A percentile compares a stretch with the other conserved stretches of the same genome.
Evolutionary conservation across 2,329 filamentous ascomycete genomes (phyloP).

Genomic region (Coniella vitis): DNA sequence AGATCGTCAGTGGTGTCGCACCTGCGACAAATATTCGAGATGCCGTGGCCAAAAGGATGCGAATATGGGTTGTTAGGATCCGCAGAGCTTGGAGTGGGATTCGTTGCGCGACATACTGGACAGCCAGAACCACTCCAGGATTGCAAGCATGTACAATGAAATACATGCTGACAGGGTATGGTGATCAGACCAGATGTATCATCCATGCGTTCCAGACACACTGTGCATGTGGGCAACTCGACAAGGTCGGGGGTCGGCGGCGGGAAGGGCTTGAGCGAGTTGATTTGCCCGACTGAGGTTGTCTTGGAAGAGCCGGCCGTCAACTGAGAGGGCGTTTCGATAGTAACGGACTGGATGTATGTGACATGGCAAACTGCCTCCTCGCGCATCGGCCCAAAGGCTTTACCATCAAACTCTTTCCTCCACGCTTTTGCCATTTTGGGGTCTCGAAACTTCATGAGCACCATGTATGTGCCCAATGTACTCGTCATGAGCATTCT

Average conservation of each 20-base stretch:
- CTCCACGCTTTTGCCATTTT: conserved; percentile 73
- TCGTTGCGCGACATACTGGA: conserved; percentile 87
- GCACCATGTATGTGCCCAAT: conserved; percentile 87
- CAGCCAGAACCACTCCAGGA: conserved; percentile 95
- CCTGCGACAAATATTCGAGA: conserved; percentile 68
- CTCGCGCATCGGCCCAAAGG: conserved; percentile 88
- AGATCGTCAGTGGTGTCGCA: conserved; percentile 78
- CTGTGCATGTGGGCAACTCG: conserved; percentile 90
- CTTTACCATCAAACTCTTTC: conserved; percentile 81
- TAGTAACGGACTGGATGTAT: conserved; percentile 86
- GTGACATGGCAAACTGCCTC: conserved; percentile 85
- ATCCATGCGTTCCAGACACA: conserved; percentile 96
- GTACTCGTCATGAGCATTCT: conserved; percentile 85
- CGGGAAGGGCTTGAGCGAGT: conserved; percentile 51
- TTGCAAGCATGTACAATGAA: conserved; percentile 91
- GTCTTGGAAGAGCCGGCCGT: conserved; percentile 17
- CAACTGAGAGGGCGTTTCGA: conserved; percentile 58
- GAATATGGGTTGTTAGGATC: conserved; percentile 43
- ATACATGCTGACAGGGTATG: conserved; percentile 94
- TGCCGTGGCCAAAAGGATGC: conserved; percentile 51
- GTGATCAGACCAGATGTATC: conserved; percentile 92
- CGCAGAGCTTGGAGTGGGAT: conserved; percentile 32
- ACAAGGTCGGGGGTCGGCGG: conserved; percentile 73
- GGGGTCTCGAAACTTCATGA: conserved; percentile 84
- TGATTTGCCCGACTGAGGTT: conserved; percentile 31